Conservation (phyloP, 805 yeast species). For the Nakazawaea ishiwadae region DNA sequence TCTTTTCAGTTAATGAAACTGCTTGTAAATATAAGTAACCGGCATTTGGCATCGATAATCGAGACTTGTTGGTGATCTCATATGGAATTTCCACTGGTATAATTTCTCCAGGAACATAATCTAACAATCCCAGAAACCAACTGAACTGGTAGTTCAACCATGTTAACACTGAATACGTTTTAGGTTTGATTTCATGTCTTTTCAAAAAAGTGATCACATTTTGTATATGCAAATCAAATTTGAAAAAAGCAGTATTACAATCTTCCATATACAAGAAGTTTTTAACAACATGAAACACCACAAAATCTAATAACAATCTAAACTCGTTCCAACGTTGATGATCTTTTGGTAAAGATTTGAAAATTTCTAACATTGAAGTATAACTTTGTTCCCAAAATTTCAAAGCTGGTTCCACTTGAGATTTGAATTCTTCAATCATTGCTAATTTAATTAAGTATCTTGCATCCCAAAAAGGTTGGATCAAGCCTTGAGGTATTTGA, state of each 20-base stretch:
- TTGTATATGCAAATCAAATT: conserved; percentile 60
- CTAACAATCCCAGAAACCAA: conserved; percentile 58
- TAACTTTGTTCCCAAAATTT: conserved; percentile 49
- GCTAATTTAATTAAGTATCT: conserved; percentile 51
- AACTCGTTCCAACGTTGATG: conserved; percentile 35
- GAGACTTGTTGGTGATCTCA: conserved; percentile 21
- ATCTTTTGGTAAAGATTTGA: conserved; percentile 24
- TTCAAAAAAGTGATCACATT: conserved; percentile 38
- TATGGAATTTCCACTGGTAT: conserved; percentile 36
- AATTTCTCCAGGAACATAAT: conserved; percentile 36
- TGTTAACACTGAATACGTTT: conserved; percentile 26
- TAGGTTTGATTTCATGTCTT: conserved; percentile 21
- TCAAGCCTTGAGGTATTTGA: conserved; percentile 13
- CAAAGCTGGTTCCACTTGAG: conserved; percentile 42
- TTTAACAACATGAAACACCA: conserved; percentile 60
- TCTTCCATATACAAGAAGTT: conserved; percentile 55
- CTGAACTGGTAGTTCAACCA: conserved; percentile 67
- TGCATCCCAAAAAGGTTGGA: conserved; percentile 35
- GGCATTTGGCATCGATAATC: conserved; percentile 34
- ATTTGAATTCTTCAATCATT: conserved; percentile 42
- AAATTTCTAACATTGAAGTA: conserved; percentile 39
- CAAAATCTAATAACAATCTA: conserved; percentile 50
- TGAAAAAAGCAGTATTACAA: conserved; percentile 54
- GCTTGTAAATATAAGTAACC: conserved; percentile 39
- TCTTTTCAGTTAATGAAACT: conserved; percentile 25